Evolutionary conservation across 2,329 filamentous ascomycete species (phyloP).

Genomic region (Peltaster fructicola): DNA sequence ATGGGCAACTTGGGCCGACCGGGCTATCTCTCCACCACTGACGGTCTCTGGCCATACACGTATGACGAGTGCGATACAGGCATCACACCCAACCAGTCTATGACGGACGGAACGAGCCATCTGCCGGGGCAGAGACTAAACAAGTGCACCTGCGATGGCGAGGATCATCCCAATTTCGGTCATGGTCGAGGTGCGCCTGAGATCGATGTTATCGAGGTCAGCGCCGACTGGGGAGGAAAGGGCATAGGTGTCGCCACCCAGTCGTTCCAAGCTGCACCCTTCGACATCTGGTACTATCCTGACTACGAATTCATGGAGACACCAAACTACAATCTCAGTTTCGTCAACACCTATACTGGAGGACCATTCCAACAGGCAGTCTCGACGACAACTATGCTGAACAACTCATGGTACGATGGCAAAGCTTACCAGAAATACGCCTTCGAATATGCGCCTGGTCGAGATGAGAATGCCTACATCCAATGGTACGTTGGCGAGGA

Average conservation of each 20-base stretch:
- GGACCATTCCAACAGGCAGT: slow-evolving; percentile 46
- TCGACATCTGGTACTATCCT: slow-evolving; percentile 52
- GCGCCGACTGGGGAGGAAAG: slow-evolving; percentile 25
- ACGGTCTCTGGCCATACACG: slow-evolving; percentile 38
- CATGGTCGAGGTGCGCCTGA: slow-evolving; percentile 50
- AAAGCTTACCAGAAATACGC: slow-evolving; percentile 45
- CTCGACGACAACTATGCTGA: slow-evolving; percentile 42
- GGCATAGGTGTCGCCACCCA: slow-evolving; percentile 44
- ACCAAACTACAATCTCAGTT: slow-evolving; percentile 40
- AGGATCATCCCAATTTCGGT: slow-evolving; percentile 49
- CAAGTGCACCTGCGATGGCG: slow-evolving; percentile 45
- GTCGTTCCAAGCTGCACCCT: slow-evolving; percentile 49
- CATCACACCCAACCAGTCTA: slow-evolving; percentile 55
- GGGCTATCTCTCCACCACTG: slow-evolving; percentile 34
- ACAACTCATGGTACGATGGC: slow-evolving; percentile 50
- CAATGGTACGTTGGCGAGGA: slow-evolving; percentile 52
- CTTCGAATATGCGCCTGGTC: slow-evolving; percentile 46
- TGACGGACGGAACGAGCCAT: slow-evolving; percentile 45
- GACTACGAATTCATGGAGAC: slow-evolving; percentile 42
- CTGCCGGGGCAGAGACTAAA: slow-evolving; percentile 55
- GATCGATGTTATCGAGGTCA: slow-evolving; percentile 57
- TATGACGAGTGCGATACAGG: slow-evolving; percentile 47
- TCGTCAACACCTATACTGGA: slow-evolving; percentile 43
- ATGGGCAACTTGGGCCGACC: slow-evolving; percentile 38
- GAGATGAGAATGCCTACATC: slow-evolving; percentile 35